Percentiles rank a stretch among this genome's conserved stretches.
These are phyloP conservation scores for Trametes polyzona DNA, from an alignment of 1,284 basidiomycete genomes.

Conservation along the genomic window DNA sequence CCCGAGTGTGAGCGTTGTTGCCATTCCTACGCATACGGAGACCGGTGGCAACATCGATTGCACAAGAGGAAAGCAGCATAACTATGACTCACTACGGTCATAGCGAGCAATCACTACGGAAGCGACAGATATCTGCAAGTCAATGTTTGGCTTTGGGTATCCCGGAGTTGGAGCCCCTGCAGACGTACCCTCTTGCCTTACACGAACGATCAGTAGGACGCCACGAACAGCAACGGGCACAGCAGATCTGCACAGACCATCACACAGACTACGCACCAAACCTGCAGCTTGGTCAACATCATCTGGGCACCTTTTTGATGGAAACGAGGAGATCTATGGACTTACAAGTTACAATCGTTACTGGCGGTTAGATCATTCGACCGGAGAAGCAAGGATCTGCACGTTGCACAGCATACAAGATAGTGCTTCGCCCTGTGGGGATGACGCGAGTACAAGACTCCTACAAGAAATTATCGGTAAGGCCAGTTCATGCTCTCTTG, in stretches of 20 bases:
- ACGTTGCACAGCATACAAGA: background rate
- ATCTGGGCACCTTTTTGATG: background rate
- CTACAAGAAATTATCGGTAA: too few species aligned
- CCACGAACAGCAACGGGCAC: slow-evolving; percentile 5
- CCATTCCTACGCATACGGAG: slow-evolving; percentile 4
- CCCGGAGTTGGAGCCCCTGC: background rate
- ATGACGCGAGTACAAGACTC: too few species aligned
- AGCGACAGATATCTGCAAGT: too few species aligned
- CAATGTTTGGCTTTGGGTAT: too few species aligned
- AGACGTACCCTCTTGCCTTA: background rate
- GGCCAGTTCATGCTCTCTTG: too few species aligned
- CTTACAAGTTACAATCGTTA: background rate
- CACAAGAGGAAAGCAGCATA: too few species aligned
- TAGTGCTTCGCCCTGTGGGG: background rate
- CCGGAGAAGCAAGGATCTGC: background rate
- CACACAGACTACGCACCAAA: slow-evolving; percentile 1
- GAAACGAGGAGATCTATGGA: background rate
- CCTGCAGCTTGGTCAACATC: background rate
- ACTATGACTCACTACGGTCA: background rate
- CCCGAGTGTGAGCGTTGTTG: slow-evolving; percentile 2
- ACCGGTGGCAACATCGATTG: too few species aligned
- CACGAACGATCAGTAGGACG: background rate
- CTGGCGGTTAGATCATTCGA: background rate
- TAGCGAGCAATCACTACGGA: too few species aligned
- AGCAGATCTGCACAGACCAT: slow-evolving; percentile 18